Base-by-base conservation (phyloP, 2,329 filamentous ascomycete genomes). In the Fusarium annulatum region DNA sequence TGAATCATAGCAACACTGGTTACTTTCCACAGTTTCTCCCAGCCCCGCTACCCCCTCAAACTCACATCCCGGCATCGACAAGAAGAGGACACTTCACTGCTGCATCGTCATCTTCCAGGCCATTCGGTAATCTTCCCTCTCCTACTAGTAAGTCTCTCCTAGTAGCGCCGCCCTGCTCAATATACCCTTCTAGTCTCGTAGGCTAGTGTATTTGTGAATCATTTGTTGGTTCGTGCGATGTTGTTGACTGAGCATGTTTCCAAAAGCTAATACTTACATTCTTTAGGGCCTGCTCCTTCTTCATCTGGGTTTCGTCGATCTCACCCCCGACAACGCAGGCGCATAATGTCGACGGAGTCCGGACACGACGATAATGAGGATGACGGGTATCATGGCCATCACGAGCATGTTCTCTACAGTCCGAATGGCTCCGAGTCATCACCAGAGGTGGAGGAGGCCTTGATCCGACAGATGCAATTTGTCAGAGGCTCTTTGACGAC, bases 381-480 rank as follows among this genome's bases (percentile, higher is more conserved):
- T 19, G 30, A 61, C 16, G 55, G 55, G 28, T 73, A 68, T 15
- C 61, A 72, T 39, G 36, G 64, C 21, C 63, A 67, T 55, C 46
- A 69, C 16, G 75, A 77, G 16, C 70, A 70, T 41, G 34, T 59
- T 30, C 51, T 69, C 15, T 41, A 69, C 21, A 67, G 63, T 41
- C 61, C 61, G 16, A 28, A 45, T 30, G 48, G 61, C 19, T 57
- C 68, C 5, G 70, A 70, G 45, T 64, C 60, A 19, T 72, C 59
- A 11, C 51, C 66, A 45, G 71, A 75, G 19, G 42, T 49, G n/a
- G 79, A 82, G 5, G 84, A 85, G 18, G 76, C 77, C 23, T 77
- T 81, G 14, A 59, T 85, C 23, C 81, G 85, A 21, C 81, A 82
- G 16, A 79, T 85, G 19, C 87, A 89, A 74, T 61, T 88, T 10